Conservation (phyloP, 1,284 basidiomycete genomes). For the Violaceomyces palustris region DNA sequence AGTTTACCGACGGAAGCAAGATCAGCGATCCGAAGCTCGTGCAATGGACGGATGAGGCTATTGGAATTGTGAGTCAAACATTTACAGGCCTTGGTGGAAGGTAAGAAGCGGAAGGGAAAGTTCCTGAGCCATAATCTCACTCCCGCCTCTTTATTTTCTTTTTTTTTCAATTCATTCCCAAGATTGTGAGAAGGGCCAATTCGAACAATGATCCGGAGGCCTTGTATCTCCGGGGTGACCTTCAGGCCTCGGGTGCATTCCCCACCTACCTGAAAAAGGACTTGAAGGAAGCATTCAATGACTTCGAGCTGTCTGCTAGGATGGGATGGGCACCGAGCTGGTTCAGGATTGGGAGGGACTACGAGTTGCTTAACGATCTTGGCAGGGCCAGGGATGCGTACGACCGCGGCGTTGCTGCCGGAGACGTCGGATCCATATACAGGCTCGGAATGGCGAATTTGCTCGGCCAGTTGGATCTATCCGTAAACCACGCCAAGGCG, state of each 20-base stretch:
- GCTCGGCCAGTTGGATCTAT: conserved; percentile 73
- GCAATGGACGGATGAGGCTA: conserved; percentile 64
- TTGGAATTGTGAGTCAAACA: conserved; percentile 17
- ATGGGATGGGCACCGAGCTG: conserved; percentile 57
- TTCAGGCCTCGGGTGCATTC: conserved; percentile 64
- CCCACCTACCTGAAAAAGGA: conserved; percentile 59
- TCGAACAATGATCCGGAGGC: conserved; percentile 62
- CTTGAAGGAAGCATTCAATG: conserved; percentile 74
- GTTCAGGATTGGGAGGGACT: conserved; percentile 84
- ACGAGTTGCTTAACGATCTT: conserved; percentile 75
- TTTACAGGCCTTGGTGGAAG: no score
- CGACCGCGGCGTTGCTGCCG: conserved; percentile 66
- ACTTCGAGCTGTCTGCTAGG: conserved; percentile 59
- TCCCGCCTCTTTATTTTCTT: no score
- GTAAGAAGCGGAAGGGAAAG: no score
- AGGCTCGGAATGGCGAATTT: conserved; percentile 74
- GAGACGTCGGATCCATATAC: conserved; percentile 72
- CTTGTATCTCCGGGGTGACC: conserved; percentile 67
- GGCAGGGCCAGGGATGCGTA: conserved; percentile 73
- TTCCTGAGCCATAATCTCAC: no score
- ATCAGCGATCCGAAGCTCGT: conserved; percentile 65
- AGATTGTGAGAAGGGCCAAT: no score
- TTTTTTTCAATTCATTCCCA: no score
- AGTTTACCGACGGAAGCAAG: conserved; percentile 26
- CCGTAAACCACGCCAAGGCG: conserved; percentile 60